A percentile compares a stretch with the other conserved stretches of the same genome.
Evolutionary conservation across 108 stramenopile species (phyloP).

Genomic region (Stephanodiscus minutulus): DNA sequence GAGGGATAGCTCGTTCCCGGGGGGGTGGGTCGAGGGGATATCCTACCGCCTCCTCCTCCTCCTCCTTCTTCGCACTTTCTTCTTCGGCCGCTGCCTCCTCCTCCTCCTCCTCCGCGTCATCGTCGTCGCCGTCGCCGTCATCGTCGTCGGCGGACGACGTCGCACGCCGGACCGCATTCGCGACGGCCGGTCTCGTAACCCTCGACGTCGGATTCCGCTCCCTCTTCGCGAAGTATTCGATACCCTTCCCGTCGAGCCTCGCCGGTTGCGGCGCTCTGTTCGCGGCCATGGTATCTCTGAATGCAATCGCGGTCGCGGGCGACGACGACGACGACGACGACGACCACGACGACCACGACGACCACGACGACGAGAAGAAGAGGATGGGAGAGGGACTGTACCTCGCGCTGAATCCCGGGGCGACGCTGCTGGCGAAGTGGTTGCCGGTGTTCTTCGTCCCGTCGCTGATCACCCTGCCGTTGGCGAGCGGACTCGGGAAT

Average conservation of each 20-base stretch:
- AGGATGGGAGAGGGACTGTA: slow-evolving; percentile 7
- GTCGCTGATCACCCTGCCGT: slow-evolving; percentile 48
- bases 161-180: slow-evolving; percentile 7
- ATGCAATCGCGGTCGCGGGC: neutral
- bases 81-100: neutral
- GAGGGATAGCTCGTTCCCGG: too few species aligned
- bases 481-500: slow-evolving; percentile 45
- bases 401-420: slow-evolving; percentile 39
- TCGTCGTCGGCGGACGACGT: neutral
- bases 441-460: slow-evolving; percentile 54
- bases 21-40: too few species aligned
- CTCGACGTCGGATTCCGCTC: slow-evolving; percentile 62
- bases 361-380: neutral
- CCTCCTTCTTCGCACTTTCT: too few species aligned
- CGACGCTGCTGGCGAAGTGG: slow-evolving; percentile 44
- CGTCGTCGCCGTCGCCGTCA: neutral
- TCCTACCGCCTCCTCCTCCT: neutral
- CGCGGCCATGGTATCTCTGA: slow-evolving; percentile 24
- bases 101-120: neutral
- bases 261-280: slow-evolving; percentile 49
- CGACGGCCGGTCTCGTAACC: slow-evolving; percentile 48
- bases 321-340: neutral
- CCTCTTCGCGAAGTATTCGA: slow-evolving; percentile 44
- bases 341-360: neutral
- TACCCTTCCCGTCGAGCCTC: slow-evolving; percentile 47